Evolutionary conservation across 495 filamentous ascomycete species (phyloP).

Genomic region (Aspergillus homomorphus): DNA sequence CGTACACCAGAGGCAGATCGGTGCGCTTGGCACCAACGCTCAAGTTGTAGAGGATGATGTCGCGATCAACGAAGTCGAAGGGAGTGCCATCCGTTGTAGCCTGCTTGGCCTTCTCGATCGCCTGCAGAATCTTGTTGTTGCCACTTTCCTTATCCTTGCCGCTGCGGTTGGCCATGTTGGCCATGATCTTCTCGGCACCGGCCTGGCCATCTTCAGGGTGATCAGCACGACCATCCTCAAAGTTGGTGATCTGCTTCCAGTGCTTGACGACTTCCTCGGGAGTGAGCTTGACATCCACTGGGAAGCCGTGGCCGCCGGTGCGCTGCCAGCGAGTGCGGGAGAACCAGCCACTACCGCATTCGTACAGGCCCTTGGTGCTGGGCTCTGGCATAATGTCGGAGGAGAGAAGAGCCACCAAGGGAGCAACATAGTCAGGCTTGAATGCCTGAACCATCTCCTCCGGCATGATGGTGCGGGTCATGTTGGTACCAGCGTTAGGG

Average conservation of each 20-base stretch:
- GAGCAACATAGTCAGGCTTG: slow-evolving; percentile 98
- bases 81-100: slow-evolving; percentile 68
- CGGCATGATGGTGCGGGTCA: slow-evolving; percentile 93
- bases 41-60: slow-evolving; percentile 93
- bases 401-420: slow-evolving; percentile 81
- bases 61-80: slow-evolving; percentile 79
- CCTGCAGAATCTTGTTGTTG: slow-evolving; percentile 54
- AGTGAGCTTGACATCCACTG: slow-evolving; percentile 78
- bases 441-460: slow-evolving; percentile 98
- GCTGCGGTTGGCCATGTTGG: slow-evolving; percentile 77
- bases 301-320: slow-evolving; percentile 86
- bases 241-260: slow-evolving; percentile 79
- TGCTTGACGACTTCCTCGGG: slow-evolving; percentile 79
- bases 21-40: slow-evolving; percentile 92
- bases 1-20: slow-evolving; percentile 82
- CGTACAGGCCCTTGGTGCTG: slow-evolving; percentile 86
- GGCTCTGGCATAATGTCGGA: slow-evolving; percentile 84
- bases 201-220: slow-evolving; percentile 77
- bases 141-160: slow-evolving; percentile 32
- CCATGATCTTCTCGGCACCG: slow-evolving; percentile 83
- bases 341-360: slow-evolving; percentile 95
- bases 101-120: slow-evolving; percentile 76
- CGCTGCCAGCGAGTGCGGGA: slow-evolving; percentile 93
- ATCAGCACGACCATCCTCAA: slow-evolving; percentile 87
- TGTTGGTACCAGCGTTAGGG: slow-evolving; percentile 93